Conservation (phyloP, 2,329 filamentous ascomycete genomes). For the Trichophyton verrucosum region DNA sequence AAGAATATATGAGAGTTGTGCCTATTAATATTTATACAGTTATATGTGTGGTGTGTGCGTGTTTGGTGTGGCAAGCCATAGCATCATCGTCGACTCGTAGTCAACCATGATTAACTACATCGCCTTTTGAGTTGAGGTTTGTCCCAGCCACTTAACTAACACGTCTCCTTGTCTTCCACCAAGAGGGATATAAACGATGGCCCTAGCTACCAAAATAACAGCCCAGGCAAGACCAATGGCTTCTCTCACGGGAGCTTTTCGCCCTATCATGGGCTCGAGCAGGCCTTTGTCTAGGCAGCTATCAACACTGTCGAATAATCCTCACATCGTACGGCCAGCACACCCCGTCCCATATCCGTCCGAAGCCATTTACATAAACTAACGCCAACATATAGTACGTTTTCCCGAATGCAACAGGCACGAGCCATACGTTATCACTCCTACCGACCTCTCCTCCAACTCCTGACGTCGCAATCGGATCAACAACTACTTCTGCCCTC, state of each 20-base stretch:
- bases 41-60: too few species aligned
- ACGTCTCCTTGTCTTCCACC: too few species aligned
- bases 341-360: constrained; percentile 4
- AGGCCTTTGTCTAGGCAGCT: not conserved
- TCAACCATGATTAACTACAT: too few species aligned
- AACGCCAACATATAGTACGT: constrained; percentile 13
- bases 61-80: too few species aligned
- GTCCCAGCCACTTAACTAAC: too few species aligned
- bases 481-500: constrained; percentile 40
- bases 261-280: not conserved
- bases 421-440: constrained; percentile 42
- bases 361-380: not conserved
- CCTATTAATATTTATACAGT: too few species aligned
- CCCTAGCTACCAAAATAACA: too few species aligned
- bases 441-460: constrained; percentile 44
- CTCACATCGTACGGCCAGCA: constrained; percentile 9
- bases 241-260: not conserved
- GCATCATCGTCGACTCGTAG: too few species aligned
- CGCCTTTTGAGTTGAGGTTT: too few species aligned
- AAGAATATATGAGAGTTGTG: too few species aligned
- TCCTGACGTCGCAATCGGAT: constrained; percentile 43
- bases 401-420: constrained; percentile 28
- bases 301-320: constrained; percentile 10
- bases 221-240: not conserved
- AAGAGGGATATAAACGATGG: too few species aligned